phyloP scores from a whole-genome alignment of 2,329 filamentous ascomycete species.

The Aspergillus jensenii region DNA sequence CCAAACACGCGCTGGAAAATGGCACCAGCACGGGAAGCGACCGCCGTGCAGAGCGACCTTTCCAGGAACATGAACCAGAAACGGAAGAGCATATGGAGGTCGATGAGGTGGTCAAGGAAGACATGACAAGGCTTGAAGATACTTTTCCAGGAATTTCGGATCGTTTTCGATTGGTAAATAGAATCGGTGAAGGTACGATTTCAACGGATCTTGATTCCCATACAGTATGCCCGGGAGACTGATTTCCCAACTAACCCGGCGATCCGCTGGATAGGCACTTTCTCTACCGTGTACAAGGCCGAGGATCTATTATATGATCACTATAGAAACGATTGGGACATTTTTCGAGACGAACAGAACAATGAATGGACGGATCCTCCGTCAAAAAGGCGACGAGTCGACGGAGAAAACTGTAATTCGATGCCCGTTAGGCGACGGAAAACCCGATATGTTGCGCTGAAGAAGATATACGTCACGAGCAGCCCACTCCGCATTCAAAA shows the following conservation, averaged over 20 bases:
- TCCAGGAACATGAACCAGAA: conserved; percentile 27
- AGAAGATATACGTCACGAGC: conserved; percentile 99
- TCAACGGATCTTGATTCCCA: background rate
- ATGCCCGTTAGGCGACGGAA: conserved; percentile 45
- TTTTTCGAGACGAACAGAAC: conserved; percentile 61
- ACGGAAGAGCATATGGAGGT: conserved; percentile 35
- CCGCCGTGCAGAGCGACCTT: conserved; percentile 7
- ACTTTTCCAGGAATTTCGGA: conserved; percentile 81
- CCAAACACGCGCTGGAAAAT: conserved; percentile 20
- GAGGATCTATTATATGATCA: conserved; percentile 84
- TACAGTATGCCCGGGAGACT: background rate
- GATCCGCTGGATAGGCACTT: conserved; percentile 67
- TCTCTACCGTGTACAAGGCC: conserved; percentile 98
- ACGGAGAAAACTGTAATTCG: conserved; percentile 35
- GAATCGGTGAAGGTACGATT: conserved; percentile 83
- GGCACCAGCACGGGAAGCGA: conserved; percentile 18
- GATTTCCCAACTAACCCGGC: background rate
- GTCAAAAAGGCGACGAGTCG: conserved; percentile 53
- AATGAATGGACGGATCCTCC: conserved; percentile 71
- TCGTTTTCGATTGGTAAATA: conserved; percentile 87
- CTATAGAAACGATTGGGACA: conserved; percentile 85
- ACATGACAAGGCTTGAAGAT: conserved; percentile 81
- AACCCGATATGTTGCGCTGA: conserved; percentile 87
- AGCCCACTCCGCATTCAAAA: conserved; percentile 92
- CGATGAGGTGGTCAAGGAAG: conserved; percentile 64